Evolutionary conservation across 371 early-diverging fungal species (phyloP).

Genomic region (Circinella minor): DNA sequence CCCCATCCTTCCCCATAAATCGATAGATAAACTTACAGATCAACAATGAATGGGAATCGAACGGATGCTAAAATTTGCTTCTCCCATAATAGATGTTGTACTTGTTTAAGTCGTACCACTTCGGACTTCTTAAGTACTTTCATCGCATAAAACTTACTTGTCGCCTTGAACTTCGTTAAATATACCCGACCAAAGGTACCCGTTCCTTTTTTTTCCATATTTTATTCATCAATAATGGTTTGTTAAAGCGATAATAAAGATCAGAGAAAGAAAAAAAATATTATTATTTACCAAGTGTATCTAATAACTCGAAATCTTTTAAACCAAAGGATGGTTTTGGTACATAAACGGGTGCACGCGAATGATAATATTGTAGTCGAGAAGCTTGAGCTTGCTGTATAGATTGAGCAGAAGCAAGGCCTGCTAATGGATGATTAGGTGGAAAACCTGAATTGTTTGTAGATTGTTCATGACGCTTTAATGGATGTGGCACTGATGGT

Average conservation of each 20-base stretch:
- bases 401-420: conserved; percentile 13
- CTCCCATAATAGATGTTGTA: conserved; percentile 96
- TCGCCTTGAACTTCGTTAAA: conserved; percentile 67
- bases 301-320: conserved; percentile 26
- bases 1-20: neutral
- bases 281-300: conserved; percentile 22
- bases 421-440: conserved; percentile 28
- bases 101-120: conserved; percentile 92
- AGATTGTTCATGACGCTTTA: conserved; percentile 15
- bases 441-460: conserved; percentile 13
- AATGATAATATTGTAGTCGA: conserved; percentile 23
- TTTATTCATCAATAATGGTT: neutral
- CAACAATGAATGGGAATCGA: conserved; percentile 94
- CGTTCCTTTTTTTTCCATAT: conserved; percentile 34
- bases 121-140: conserved; percentile 93
- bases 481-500: conserved; percentile 20
- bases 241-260: neutral
- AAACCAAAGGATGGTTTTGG: conserved; percentile 23
- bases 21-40: conserved; percentile 59
- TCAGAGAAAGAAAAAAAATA: neutral
- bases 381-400: conserved; percentile 22
- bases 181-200: conserved; percentile 94
- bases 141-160: conserved; percentile 87
- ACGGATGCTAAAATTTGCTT: conserved; percentile 89
- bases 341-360: conserved; percentile 26